These are phyloP conservation scores for Cutaneotrichosporon sp. DNA, from an alignment of 1,284 basidiomycete species.

Conservation along the genomic window DNA sequence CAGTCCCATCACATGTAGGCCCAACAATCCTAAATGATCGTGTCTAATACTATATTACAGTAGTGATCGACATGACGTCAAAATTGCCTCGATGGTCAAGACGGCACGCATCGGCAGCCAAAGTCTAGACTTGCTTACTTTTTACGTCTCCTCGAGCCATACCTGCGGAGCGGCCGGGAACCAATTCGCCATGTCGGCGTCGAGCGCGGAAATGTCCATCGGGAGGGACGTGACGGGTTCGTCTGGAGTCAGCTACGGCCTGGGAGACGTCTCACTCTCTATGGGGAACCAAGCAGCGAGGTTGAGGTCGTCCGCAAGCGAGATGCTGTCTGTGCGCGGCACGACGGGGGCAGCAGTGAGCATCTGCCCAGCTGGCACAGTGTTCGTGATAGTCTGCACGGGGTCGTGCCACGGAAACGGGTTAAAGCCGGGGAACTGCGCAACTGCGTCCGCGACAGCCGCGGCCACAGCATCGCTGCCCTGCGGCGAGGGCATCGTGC, in stretches of 20 bases:
- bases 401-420: conserved; percentile 19
- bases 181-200: conserved; percentile 18
- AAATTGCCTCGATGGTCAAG: too few species aligned
- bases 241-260: neutral
- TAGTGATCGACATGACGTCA: too few species aligned
- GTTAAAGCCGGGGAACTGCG: conserved; percentile 12
- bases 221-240: neutral
- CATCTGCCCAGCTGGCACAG: neutral
- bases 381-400: conserved; percentile 4
- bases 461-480: neutral
- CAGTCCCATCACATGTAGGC: too few species aligned
- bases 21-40: too few species aligned
- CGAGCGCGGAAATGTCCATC: conserved; percentile 8
- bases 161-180: conserved; percentile 20
- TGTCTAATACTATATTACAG: too few species aligned
- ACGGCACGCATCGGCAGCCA: too few species aligned
- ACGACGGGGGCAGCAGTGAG: neutral
- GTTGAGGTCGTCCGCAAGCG: conserved; percentile 14
- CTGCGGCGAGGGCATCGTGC: conserved; percentile 1
- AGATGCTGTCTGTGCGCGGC: neutral
- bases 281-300: conserved; percentile 17
- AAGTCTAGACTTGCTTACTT: too few species aligned
- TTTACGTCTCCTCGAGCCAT: conserved; percentile 9
- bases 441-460: neutral
- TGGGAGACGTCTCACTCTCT: neutral